phyloP scores from a whole-genome alignment of 2,329 filamentous ascomycete species.

The Calonectria leucothoes region DNA sequence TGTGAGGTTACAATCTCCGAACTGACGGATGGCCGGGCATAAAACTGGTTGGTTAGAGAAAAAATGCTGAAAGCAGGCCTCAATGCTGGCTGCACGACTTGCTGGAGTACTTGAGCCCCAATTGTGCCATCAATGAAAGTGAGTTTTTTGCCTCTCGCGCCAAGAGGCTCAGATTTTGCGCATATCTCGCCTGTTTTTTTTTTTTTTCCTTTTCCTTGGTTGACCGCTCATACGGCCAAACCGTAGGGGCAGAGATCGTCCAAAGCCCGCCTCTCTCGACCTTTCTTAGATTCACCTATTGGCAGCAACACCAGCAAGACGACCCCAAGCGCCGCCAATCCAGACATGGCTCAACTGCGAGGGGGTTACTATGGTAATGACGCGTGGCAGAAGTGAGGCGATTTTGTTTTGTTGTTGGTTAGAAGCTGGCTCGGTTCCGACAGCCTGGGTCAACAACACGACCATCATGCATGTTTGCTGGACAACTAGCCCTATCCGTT shows the following conservation, averaged over 20 bases:
- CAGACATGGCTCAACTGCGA: constrained; percentile 17
- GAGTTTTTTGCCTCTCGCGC: background rate
- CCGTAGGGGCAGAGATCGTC: background rate
- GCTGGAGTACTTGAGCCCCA: constrained; percentile 18
- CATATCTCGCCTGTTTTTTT: background rate
- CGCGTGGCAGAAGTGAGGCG: constrained; percentile 16
- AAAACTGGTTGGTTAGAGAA: constrained; percentile 4
- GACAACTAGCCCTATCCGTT: constrained; percentile 13
- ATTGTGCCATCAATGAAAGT: background rate
- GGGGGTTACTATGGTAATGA: constrained; percentile 14
- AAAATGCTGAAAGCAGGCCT: constrained; percentile 4
- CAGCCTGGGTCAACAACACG: constrained; percentile 22
- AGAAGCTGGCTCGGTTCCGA: constrained; percentile 17
- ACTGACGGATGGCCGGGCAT: background rate
- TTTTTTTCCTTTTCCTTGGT: no score
- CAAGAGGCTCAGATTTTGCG: background rate
- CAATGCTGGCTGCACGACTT: background rate
- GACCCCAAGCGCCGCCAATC: background rate
- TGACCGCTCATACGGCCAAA: constrained; percentile 7
- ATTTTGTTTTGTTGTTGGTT: background rate
- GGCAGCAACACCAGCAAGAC: background rate
- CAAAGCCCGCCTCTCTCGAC: background rate
- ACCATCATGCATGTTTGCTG: constrained; percentile 25
- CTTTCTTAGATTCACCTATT: background rate
- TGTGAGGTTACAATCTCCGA: background rate